Evolutionary conservation across 495 filamentous ascomycete genomes (phyloP).

Genomic region (Penicillium paxilli): DNA sequence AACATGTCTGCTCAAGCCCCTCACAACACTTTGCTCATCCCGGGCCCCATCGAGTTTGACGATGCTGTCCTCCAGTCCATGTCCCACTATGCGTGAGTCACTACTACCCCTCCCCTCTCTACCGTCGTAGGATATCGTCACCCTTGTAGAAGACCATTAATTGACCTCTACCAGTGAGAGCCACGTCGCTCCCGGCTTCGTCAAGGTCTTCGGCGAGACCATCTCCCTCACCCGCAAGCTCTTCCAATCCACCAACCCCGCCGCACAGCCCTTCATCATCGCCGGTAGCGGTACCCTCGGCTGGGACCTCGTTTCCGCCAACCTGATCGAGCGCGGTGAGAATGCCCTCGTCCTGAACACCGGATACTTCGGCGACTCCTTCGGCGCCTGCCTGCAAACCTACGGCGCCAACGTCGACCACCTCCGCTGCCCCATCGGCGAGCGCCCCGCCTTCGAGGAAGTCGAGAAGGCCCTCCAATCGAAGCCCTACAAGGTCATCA

Average conservation of each 20-base stretch:
- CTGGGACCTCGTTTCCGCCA: constrained; percentile 93
- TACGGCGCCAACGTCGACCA: constrained; percentile 90
- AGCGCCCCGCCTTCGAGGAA: constrained; percentile 81
- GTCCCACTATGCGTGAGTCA: constrained; percentile 86
- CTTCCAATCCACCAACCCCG: constrained; percentile 80
- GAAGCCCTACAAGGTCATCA: constrained; percentile 89
- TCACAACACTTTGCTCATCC: constrained; percentile 86
- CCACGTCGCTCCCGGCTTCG: constrained; percentile 86
- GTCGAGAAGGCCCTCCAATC: constrained; percentile 83
- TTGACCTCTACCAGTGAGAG: constrained; percentile 66
- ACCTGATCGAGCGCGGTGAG: constrained; percentile 83
- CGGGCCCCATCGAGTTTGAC: constrained; percentile 97
- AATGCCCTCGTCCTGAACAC: constrained; percentile 90
- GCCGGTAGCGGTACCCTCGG: constrained; percentile 93
- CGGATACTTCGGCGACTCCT: constrained; percentile 96
- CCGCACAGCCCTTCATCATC: constrained; percentile 88
- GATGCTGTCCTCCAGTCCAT: constrained; percentile 95
- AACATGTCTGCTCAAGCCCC: constrained; percentile 75
- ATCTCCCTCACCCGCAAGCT: constrained; percentile 86
- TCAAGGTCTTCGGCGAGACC: constrained; percentile 86
- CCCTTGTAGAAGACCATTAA: too few species aligned
- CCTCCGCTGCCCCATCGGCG: constrained; percentile 84
- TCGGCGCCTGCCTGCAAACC: constrained; percentile 84
- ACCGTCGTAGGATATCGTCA: too few species aligned
- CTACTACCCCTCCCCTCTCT: not conserved